Conservation (phyloP, 768 basidiomycete genomes). For the Heimioporus sp. region DNA sequence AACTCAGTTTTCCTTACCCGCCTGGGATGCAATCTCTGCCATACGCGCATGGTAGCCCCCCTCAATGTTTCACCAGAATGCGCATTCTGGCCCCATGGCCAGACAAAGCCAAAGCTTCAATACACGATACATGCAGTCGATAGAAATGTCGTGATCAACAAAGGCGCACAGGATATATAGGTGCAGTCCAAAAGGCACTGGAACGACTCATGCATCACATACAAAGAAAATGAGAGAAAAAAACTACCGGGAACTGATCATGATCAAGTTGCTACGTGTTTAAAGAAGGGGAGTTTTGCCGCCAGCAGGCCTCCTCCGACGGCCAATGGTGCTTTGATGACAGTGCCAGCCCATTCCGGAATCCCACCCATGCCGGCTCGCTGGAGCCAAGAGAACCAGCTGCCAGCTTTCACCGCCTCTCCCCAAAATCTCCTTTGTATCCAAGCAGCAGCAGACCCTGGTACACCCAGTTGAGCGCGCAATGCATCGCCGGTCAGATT, state of each 20-base stretch:
- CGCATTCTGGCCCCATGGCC: no score
- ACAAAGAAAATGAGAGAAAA: neutral
- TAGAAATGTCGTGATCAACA: no score
- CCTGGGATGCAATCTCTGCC: no score
- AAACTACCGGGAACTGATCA: neutral
- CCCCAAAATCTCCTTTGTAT: slow-evolving; percentile 9
- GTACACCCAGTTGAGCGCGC: neutral
- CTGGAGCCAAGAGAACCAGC: slow-evolving; percentile 16
- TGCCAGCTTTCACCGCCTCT: neutral
- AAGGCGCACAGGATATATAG: no score
- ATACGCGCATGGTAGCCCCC: no score
- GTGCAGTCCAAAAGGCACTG: no score
- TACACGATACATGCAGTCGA: no score
- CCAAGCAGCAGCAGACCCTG: slow-evolving; percentile 16
- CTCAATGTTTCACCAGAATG: no score
- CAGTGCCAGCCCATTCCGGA: slow-evolving; percentile 4
- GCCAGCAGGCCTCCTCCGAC: neutral
- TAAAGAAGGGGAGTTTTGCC: neutral
- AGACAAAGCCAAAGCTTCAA: no score
- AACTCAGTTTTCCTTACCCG: no score
- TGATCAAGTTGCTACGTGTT: neutral
- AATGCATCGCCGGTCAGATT: no score
- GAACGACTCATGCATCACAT: neutral
- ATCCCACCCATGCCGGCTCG: slow-evolving; percentile 10
- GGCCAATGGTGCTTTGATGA: neutral